Evolutionary conservation across 106 monocot genomes (phyloP).

Genomic region (Phalaenopsis aphrodite): DNA sequence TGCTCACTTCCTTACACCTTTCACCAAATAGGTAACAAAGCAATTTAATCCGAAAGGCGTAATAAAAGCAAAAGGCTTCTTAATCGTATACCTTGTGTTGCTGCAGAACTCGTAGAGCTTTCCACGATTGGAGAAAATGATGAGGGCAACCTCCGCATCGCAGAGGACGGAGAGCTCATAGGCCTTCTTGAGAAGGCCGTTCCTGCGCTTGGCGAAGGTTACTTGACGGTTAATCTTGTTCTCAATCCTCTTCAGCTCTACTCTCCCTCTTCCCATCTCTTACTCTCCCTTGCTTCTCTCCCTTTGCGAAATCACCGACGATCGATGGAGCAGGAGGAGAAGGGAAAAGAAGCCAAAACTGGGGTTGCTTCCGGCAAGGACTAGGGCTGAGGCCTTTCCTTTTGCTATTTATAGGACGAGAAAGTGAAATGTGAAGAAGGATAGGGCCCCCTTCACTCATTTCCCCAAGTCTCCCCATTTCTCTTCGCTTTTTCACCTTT

Average conservation of each 20-base stretch:
- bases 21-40: neutral
- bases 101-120: constrained; percentile 37
- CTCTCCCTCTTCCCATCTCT: constrained; percentile 8
- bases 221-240: constrained; percentile 28
- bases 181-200: constrained; percentile 69
- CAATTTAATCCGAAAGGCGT: constrained; percentile 4
- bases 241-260: constrained; percentile 6
- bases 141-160: constrained; percentile 65
- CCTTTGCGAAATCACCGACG: neutral
- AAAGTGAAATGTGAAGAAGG: constrained; percentile 9
- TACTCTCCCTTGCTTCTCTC: neutral
- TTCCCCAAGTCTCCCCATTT: constrained; percentile 2
- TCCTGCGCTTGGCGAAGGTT: constrained; percentile 50
- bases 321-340: neutral
- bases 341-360: neutral
- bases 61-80: constrained; percentile 3
- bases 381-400: constrained; percentile 1
- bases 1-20: neutral
- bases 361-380: neutral
- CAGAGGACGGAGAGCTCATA: constrained; percentile 64
- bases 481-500: constrained; percentile 9
- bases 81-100: constrained; percentile 4
- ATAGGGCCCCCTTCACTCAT: neutral
- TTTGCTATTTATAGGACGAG: constrained; percentile 7
- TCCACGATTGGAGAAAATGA: constrained; percentile 63